These are phyloP conservation scores for Arthrobotrys sinensis DNA, from an alignment of 2,329 filamentous ascomycete species.

Conservation along the genomic window DNA sequence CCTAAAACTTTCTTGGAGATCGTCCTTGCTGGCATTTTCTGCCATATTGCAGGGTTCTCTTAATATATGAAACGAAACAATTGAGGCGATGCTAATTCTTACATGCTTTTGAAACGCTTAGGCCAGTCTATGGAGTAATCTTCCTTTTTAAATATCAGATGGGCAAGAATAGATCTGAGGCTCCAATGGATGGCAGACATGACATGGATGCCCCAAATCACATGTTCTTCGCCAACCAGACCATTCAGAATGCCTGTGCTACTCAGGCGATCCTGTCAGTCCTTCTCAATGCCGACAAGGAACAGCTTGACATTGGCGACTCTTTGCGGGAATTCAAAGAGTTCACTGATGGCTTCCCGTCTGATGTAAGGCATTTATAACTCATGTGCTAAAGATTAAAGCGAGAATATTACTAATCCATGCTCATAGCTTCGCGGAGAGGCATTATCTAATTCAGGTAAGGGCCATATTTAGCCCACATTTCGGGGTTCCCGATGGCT, in stretches of 20 bases:
- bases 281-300: slow-evolving; percentile 83
- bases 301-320: slow-evolving; percentile 78
- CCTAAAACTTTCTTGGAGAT: slow-evolving; percentile 64
- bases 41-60: not conserved
- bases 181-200: slow-evolving; percentile 84
- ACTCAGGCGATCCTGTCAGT: slow-evolving; percentile 95
- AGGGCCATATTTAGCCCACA: slow-evolving; percentile 36
- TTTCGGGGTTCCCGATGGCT: slow-evolving; percentile 41
- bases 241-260: slow-evolving; percentile 98
- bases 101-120: slow-evolving; percentile 65
- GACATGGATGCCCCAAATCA: slow-evolving; percentile 81
- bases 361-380: slow-evolving; percentile 70
- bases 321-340: slow-evolving; percentile 84
- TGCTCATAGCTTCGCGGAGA: slow-evolving; percentile 74
- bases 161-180: slow-evolving; percentile 75
- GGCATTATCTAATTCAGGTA: slow-evolving; percentile 77
- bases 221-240: slow-evolving; percentile 95
- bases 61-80: slow-evolving; percentile 18
- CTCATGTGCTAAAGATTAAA: slow-evolving; percentile 22
- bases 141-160: slow-evolving; percentile 98
- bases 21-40: slow-evolving; percentile 4
- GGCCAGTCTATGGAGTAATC: slow-evolving; percentile 92
- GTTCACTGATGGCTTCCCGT: slow-evolving; percentile 86
- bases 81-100: slow-evolving; percentile 55
- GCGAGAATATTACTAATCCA: slow-evolving; percentile 51